Evolutionary conservation across 2,329 filamentous ascomycete genomes (phyloP), one percentile per base, ranked within the genome.

Genomic region (Aspergillus udagawae): DNA sequence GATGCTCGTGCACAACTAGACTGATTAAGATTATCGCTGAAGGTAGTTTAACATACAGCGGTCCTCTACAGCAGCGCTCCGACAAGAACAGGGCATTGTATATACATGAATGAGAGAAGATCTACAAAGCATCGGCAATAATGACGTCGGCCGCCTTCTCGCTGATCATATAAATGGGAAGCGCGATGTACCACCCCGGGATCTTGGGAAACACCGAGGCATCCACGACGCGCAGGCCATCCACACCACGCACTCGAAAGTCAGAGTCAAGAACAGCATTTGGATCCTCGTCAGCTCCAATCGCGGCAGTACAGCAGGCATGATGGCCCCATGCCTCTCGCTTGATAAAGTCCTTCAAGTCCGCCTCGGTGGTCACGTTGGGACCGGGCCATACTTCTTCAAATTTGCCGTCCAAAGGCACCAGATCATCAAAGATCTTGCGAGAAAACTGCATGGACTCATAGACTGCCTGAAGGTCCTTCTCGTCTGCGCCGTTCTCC

Each of bases 101-200:
- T 17, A 38, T 38, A 38, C 5, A 38, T 38, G 5, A 38, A 6
- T 7, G 32, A 17, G 32, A 38, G 32, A 38, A 17, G 2, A 38
- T 21, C 20, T 21, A 21, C 10, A 20, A 10, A 21, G 52, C 49
- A 55, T 55, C 52, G 5, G 55, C 58, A 49, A 77, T 60, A 55
- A 86, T 84, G 3, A 79, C 79, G 65, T 86, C 82, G 0, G 82
- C 81, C 1, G 84, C 84, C 75, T 86, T 87, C 75, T 87, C 83
- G 8, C 79, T 79, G 7, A 83, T 73, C 68, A 86, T 84, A 62
- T 83, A 84, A 1, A 79, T 78, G 0, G 82, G 76, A 2, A 81
- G 66, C 9, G 78, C 75, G n/a, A 80, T 75, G 61, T 82, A 84
- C 58, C 75, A 80, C 60, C 83, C 83, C 0, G 82, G 82, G 57